Evolutionary conservation across 2,329 filamentous ascomycete genomes (phyloP), one percentile per base, ranked within the genome.

Genomic region (Pestalotiopsis sp.): DNA sequence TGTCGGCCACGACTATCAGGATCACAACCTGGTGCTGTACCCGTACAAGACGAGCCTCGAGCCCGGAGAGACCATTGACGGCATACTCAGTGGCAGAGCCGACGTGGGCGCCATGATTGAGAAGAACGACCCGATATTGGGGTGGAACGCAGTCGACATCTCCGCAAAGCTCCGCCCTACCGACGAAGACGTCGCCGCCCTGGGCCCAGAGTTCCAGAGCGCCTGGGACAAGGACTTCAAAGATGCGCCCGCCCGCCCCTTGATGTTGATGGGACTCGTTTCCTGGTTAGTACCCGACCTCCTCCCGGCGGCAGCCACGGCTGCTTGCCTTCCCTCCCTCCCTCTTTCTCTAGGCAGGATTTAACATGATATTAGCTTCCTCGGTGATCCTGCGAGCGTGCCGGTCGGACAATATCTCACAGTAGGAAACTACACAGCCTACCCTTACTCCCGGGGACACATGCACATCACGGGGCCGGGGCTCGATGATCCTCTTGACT

Each of bases 401-500:
- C 64, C 64, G 17, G 59, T 31, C 23, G 76, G 72, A 59, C 86
- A 90, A 70, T 90, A 90, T 70, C 78, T 89, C 38, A 84, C 84
- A 0, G 75, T 85, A 13, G 85, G 81, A 0, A 81, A 81, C 3
- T 91, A 87, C 77, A 88, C 85, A 0, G 82, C 83, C 0, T 90
- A 91, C 73, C 89, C 90, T 0, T 88, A 85, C 74, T 91, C 88
- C 1, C 85, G 88, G 0, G 90, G 90, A 1, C 82, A 83, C 68
- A 84, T 91, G 68, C 89, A 92, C 78, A 90, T 91, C 73, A 84
- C 82, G 0, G 81, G 82, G 0, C 77, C 80, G 3, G 69, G 75
- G 0, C 70, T 82, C 1, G 74, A 80, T 7, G 82, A 85, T 23
- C 75, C 80, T 0, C 78, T 84, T 3, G 85, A 89, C 67, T 90